These are phyloP conservation scores for Pelomyxa schiedti DNA, from an alignment of 78 protist genomes.

Conservation along the genomic window DNA sequence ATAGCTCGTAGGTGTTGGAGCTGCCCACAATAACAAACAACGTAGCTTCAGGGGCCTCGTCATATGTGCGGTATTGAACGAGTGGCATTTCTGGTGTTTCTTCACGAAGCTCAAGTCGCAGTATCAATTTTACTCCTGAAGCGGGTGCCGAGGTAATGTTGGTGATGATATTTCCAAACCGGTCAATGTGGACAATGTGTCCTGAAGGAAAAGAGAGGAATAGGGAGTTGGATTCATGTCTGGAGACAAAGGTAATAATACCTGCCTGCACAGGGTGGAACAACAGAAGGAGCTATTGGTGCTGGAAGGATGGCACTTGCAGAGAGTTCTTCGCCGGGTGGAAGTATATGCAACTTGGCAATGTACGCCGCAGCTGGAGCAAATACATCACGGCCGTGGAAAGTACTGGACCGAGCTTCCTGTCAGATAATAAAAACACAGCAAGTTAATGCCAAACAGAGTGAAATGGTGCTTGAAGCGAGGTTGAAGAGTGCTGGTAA, in stretches of 20 bases:
- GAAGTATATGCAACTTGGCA: too few species aligned
- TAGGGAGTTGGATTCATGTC: too few species aligned
- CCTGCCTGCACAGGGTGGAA: background rate
- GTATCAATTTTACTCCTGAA: too few species aligned
- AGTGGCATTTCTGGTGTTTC: background rate
- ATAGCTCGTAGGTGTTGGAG: too few species aligned
- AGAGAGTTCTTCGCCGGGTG: too few species aligned
- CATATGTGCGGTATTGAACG: background rate
- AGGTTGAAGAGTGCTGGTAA: too few species aligned
- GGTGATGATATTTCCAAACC: background rate
- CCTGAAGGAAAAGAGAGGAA: too few species aligned
- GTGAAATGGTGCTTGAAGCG: too few species aligned
- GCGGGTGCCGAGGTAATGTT: background rate
- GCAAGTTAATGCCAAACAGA: too few species aligned
- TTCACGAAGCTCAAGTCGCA: background rate
- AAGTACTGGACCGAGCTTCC: background rate
- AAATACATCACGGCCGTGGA: background rate
- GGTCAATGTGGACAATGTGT: background rate
- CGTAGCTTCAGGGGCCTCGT: background rate
- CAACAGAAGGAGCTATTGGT: background rate
- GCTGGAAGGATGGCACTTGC: too few species aligned
- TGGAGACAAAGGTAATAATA: too few species aligned
- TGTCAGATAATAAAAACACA: too few species aligned
- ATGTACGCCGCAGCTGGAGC: constrained; percentile 1
- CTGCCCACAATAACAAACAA: background rate